These are phyloP conservation scores for Pisolithus orientalis DNA, from an alignment of 768 basidiomycete species.

Conservation along the genomic window DNA sequence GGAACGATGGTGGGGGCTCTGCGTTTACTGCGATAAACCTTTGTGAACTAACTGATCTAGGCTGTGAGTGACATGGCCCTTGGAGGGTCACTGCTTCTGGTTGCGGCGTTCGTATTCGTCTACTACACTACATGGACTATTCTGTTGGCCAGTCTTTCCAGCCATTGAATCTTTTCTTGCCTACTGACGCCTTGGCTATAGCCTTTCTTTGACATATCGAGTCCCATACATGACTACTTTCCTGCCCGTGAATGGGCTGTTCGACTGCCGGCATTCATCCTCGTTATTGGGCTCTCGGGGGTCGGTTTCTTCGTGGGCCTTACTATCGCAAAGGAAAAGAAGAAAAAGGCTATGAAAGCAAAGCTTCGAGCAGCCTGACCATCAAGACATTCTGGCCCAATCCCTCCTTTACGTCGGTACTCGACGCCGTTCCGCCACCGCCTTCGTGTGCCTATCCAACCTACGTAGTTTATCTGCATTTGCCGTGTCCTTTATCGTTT, in stretches of 20 bases:
- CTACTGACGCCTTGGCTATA: conserved; percentile 21
- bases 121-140: conserved; percentile 95
- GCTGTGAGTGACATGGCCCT: conserved; percentile 74
- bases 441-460: conserved; percentile 35
- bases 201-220: conserved; percentile 80
- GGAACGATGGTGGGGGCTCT: conserved; percentile 20
- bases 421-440: conserved; percentile 10
- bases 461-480: conserved; percentile 66
- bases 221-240: conserved; percentile 72
- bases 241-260: conserved; percentile 92
- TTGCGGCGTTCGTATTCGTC: conserved; percentile 67
- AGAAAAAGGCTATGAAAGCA: conserved; percentile 60
- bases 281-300: conserved; percentile 73
- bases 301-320: conserved; percentile 77
- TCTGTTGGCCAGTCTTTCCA: conserved; percentile 54
- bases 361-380: conserved; percentile 52
- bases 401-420: conserved; percentile 3
- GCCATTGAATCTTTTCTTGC: background rate
- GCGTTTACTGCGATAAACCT: no score
- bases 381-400: conserved; percentile 7
- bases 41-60: conserved; percentile 31
- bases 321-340: conserved; percentile 70
- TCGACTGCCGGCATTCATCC: conserved; percentile 74
- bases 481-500: conserved; percentile 55
- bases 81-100: conserved; percentile 74